Percentiles rank a stretch among this genome's conserved stretches.
These are phyloP conservation scores for Pseudocercospora crystallina DNA, from an alignment of 2,329 filamentous ascomycete species.

Conservation along the genomic window DNA sequence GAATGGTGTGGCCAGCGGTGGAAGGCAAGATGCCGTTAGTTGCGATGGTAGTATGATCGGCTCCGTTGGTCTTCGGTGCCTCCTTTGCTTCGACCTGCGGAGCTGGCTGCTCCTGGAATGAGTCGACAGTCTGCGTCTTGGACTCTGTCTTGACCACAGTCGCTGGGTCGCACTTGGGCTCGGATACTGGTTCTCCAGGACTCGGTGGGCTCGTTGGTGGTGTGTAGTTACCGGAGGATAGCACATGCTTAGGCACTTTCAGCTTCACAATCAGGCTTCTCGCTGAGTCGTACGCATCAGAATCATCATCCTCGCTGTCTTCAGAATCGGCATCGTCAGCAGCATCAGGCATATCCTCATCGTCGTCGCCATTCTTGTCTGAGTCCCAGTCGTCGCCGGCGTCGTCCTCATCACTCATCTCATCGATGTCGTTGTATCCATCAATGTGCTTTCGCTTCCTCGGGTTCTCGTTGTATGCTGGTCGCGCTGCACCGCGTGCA, in stretches of 20 bases:
- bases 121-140: neutral
- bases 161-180: constrained; percentile 5
- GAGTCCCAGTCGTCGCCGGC: constrained; percentile 68
- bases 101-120: neutral
- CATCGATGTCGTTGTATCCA: constrained; percentile 60
- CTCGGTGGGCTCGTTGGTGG: constrained; percentile 23
- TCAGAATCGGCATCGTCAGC: constrained; percentile 56
- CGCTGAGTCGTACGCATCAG: constrained; percentile 30
- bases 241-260: constrained; percentile 24
- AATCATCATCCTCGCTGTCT: constrained; percentile 43
- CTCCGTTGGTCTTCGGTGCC: neutral
- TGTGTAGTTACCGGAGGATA: constrained; percentile 12
- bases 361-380: constrained; percentile 67
- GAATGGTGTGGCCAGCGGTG: constrained; percentile 8
- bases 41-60: neutral
- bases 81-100: constrained; percentile 1
- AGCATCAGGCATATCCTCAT: constrained; percentile 46
- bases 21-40: constrained; percentile 3
- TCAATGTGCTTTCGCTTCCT: constrained; percentile 51
- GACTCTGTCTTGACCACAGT: neutral
- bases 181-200: constrained; percentile 2
- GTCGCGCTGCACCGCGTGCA: constrained; percentile 28
- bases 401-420: constrained; percentile 65
- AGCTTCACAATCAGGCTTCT: constrained; percentile 73
- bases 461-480: constrained; percentile 32